Percentiles rank a stretch among this genome's conserved stretches.
Conservation (phyloP, 306 rosid genomes). For the Vicia sativa region DNA sequence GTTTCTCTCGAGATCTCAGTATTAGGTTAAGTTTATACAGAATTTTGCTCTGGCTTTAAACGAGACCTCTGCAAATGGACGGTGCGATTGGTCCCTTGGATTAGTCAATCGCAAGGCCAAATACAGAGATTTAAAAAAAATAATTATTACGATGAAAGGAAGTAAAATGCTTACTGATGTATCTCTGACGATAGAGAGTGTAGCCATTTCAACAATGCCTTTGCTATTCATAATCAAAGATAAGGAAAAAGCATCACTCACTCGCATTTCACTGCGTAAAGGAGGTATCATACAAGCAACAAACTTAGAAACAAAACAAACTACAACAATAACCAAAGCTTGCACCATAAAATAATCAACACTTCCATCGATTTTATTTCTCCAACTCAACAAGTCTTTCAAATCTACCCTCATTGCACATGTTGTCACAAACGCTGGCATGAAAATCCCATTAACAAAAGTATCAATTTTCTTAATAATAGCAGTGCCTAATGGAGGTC, state of each 20-base stretch:
- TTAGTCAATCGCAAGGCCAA: too few species aligned
- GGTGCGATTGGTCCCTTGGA: too few species aligned
- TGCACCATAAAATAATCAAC: constrained; percentile 26
- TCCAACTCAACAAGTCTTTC: constrained; percentile 9
- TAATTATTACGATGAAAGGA: not conserved
- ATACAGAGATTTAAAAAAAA: too few species aligned
- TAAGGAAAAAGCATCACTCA: constrained; percentile 45
- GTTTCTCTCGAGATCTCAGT: too few species aligned
- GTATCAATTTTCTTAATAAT: constrained; percentile 59
- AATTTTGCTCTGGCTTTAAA: too few species aligned
- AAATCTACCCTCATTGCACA: constrained; percentile 56
- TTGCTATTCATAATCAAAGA: constrained; percentile 60
- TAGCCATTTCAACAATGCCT: constrained; percentile 66
- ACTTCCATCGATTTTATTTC: not conserved
- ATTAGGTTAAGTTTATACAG: too few species aligned
- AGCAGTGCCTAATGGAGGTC: constrained; percentile 73
- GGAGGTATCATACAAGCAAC: constrained; percentile 42
- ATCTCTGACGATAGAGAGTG: constrained; percentile 40
- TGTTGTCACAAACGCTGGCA: constrained; percentile 61
- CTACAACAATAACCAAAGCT: constrained; percentile 5
- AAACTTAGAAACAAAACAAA: constrained; percentile 39
- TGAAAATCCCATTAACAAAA: constrained; percentile 44
- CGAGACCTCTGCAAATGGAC: too few species aligned
- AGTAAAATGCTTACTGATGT: constrained; percentile 35
- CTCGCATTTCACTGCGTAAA: constrained; percentile 46